Base-by-base conservation (phyloP, 169 alveolate species). In the Plasmodium adleri region DNA sequence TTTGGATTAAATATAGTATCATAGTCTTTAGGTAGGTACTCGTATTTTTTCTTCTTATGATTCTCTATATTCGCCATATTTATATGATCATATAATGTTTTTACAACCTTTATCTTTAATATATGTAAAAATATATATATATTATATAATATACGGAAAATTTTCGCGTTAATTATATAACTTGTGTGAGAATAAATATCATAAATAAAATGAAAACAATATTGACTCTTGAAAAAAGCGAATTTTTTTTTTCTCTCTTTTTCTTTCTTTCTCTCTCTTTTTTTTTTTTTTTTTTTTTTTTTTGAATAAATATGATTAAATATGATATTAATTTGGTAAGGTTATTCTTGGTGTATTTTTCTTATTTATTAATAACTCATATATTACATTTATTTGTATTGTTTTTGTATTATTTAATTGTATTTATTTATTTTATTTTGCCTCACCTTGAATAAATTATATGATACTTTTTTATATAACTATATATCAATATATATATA, bases 11-110 rank as follows among this genome's bases (percentile, higher is more conserved):
- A 86, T 22, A 86, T 73, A 43, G 60, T 70, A 47, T 71, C 87
- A 28, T 72, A 86, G 20, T 72, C 50, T n/a, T 62, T 86, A 54
- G 43, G 54, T 86, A 86, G 28, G 50, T 72, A 86, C 17, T 71
- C 87, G 72, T 86, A 86, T 39, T 86, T 86, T 72, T 86, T 86
- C 6, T 45, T 64, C n/a, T 58, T 54, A 20, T 47, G 67, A 86
- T 86, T 86, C 49, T 54, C 88, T 71, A 58, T n/a, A 60, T 86
- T 43, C 20, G 71, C 92, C 92, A 86, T 86, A 47, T 86, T 76
- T 66, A 49, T 28, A 32, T 71, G 5, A 8, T 24, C 45, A 9
- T 62, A 12, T 62, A 62, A 17, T 62, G 17, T 59, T 20, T 2
- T 45, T 62, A 39, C 47, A 5, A 39, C 0, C 1, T 39, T 39